phyloP scores from a whole-genome alignment of 2,329 filamentous ascomycete genomes.

The Aplosporella prunicola region DNA sequence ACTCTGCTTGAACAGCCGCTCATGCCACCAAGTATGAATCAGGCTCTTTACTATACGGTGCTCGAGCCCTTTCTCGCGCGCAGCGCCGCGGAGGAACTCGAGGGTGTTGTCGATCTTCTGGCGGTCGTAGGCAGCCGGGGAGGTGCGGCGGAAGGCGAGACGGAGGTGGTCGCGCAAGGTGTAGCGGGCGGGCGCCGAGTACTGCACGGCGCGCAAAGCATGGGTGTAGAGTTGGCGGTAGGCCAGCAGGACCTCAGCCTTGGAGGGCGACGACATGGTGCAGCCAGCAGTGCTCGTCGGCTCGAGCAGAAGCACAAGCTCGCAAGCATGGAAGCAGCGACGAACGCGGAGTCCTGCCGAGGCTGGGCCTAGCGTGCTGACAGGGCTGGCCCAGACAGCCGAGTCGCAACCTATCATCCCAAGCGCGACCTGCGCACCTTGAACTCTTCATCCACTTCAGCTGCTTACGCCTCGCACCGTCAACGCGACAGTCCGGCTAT shows the following conservation, averaged over 20 bases:
- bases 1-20: conserved; percentile 17
- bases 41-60: conserved; percentile 64
- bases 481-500: neutral
- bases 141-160: conserved; percentile 29
- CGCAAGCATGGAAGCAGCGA: too few relatives aligned
- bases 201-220: conserved; percentile 61
- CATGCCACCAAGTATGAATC: conserved; percentile 40
- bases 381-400: neutral
- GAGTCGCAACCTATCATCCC: too few relatives aligned
- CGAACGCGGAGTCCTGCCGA: too few relatives aligned
- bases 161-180: conserved; percentile 45
- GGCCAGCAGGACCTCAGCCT: conserved; percentile 42
- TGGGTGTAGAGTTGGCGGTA: conserved; percentile 63
- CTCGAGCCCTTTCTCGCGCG: conserved; percentile 55
- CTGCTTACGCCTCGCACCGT: too few relatives aligned
- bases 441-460: too few relatives aligned
- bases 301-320: neutral
- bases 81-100: conserved; percentile 60
- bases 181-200: conserved; percentile 58
- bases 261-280: neutral
- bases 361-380: neutral
- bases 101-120: conserved; percentile 54
- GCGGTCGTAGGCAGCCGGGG: conserved; percentile 23
- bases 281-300: neutral
- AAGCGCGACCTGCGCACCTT: too few relatives aligned